phyloP scores from a whole-genome alignment of 495 filamentous ascomycete species.

The Bacidia rubella region DNA sequence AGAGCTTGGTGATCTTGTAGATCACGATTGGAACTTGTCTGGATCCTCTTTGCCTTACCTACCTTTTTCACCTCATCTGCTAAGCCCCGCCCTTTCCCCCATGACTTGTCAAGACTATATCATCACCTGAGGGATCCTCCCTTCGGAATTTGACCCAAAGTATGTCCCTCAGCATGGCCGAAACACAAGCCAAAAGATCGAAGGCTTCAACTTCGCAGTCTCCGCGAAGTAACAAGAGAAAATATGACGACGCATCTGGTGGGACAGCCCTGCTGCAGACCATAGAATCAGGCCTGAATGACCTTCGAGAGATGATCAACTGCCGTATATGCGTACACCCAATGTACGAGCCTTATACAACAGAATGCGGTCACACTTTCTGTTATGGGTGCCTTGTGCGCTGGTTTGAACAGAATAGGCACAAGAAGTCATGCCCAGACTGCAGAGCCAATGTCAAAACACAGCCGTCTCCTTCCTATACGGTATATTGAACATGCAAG shows the following conservation, averaged over 20 bases:
- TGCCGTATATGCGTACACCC: slow-evolving; percentile 59
- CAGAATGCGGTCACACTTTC: slow-evolving; percentile 62
- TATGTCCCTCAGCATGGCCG: neutral
- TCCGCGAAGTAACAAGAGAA: neutral
- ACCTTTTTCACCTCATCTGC: too few relatives aligned
- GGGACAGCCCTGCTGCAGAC: slow-evolving; percentile 27
- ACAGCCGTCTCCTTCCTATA: slow-evolving; percentile 55
- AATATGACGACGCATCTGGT: neutral
- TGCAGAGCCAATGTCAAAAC: slow-evolving; percentile 47
- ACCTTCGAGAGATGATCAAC: slow-evolving; percentile 37
- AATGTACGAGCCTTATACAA: slow-evolving; percentile 59
- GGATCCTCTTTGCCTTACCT: too few relatives aligned
- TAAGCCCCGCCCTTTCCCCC: too few relatives aligned
- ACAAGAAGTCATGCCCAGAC: slow-evolving; percentile 58
- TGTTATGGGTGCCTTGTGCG: slow-evolving; percentile 57
- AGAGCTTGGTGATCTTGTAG: too few relatives aligned
- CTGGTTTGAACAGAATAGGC: slow-evolving; percentile 48
- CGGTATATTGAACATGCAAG: too few relatives aligned
- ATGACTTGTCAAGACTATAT: too few relatives aligned
- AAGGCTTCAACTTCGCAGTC: neutral
- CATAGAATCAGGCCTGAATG: slow-evolving; percentile 37
- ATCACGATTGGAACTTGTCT: too few relatives aligned
- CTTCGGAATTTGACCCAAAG: too few relatives aligned
- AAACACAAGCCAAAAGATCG: neutral
- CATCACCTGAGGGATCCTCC: too few relatives aligned